Evolutionary conservation across 169 alveolate genomes (phyloP).

Genomic region (Miamiensis avidus): DNA sequence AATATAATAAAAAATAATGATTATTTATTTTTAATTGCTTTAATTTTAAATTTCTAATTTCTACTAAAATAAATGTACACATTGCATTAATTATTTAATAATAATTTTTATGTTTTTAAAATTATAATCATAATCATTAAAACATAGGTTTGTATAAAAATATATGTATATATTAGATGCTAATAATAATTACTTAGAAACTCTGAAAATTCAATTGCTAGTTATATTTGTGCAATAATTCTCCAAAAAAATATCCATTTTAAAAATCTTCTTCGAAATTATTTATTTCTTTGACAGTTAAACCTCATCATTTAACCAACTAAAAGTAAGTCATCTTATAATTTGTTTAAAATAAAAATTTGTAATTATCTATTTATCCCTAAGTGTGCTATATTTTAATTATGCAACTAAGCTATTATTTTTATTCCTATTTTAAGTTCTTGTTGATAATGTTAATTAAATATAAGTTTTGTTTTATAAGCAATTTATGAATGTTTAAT

Average conservation of each 20-base stretch:
- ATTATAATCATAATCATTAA: too few relatives aligned
- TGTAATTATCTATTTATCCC: too few relatives aligned
- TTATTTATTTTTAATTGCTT: neutral
- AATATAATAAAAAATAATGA: neutral
- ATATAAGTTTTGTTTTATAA: too few relatives aligned
- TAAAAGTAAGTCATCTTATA: slow-evolving; percentile 75
- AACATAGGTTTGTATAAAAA: too few relatives aligned
- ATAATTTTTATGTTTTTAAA: too few relatives aligned
- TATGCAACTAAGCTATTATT: too few relatives aligned
- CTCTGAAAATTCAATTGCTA: slow-evolving; percentile 71
- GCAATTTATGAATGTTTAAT: too few relatives aligned
- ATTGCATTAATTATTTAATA: neutral
- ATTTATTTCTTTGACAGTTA: slow-evolving; percentile 75
- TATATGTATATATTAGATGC: neutral
- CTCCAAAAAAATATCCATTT: slow-evolving; percentile 86
- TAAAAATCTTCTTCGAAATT: slow-evolving; percentile 82
- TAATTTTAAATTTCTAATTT: neutral
- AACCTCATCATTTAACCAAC: slow-evolving; percentile 87
- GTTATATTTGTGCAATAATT: slow-evolving; percentile 77
- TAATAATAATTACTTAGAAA: slow-evolving; percentile 39
- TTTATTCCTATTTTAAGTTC: too few relatives aligned
- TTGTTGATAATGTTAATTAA: too few relatives aligned
- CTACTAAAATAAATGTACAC: neutral
- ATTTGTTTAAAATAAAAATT: too few relatives aligned
- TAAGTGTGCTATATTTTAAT: too few relatives aligned